Conservation (phyloP, 495 filamentous ascomycete species). For the Lepraria neglecta region DNA sequence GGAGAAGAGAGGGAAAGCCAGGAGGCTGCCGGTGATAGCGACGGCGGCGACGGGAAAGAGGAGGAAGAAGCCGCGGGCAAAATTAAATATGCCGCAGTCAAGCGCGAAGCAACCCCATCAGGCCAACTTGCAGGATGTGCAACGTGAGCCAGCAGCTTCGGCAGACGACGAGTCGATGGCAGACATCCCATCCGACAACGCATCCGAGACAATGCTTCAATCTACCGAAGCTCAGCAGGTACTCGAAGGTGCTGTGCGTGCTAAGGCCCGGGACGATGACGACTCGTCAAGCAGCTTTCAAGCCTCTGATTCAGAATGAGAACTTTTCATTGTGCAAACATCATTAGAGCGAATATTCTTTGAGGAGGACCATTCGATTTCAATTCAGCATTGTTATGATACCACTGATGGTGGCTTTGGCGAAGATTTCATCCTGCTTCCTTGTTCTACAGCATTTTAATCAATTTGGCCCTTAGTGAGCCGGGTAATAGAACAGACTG, state of each 20-base stretch:
- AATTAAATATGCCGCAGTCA: not conserved
- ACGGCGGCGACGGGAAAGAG: not conserved
- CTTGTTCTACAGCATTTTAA: too few relatives aligned
- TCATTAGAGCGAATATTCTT: too few relatives aligned
- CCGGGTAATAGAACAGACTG: too few relatives aligned
- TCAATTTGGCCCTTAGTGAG: too few relatives aligned
- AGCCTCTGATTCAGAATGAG: too few relatives aligned
- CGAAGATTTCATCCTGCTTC: too few relatives aligned
- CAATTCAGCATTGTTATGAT: too few relatives aligned
- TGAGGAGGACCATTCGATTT: too few relatives aligned
- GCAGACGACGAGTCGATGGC: not conserved
- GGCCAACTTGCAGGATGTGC: not conserved
- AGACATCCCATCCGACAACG: not conserved
- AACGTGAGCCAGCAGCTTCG: not conserved
- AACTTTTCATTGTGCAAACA: too few relatives aligned
- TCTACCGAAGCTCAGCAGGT: not conserved
- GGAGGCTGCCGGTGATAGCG: not conserved
- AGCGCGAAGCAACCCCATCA: not conserved
- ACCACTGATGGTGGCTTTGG: too few relatives aligned
- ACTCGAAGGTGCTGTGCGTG: not conserved
- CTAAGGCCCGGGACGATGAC: too few relatives aligned
- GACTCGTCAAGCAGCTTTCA: too few relatives aligned
- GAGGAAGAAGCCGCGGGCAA: not conserved
- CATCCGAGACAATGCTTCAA: not conserved
- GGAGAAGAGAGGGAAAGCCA: not conserved